Percentiles rank a stretch among this genome's conserved stretches.
phyloP scores from a whole-genome alignment of 2,329 filamentous ascomycete species.

The Alternaria ventricosa region DNA sequence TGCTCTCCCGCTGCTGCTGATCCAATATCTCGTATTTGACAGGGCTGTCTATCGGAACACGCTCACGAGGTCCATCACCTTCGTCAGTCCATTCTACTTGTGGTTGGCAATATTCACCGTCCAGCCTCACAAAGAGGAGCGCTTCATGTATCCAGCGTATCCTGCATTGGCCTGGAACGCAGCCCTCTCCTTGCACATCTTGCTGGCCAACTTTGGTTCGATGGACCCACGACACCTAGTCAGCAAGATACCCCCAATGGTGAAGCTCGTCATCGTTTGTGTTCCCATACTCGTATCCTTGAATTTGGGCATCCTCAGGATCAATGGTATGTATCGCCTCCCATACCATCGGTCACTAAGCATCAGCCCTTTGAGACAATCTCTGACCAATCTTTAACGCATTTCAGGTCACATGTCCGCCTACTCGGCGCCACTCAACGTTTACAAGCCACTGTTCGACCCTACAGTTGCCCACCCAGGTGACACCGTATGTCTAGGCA shows the following conservation, averaged over 20 bases:
- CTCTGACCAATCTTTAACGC: not conserved
- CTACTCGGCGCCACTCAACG: constrained; percentile 79
- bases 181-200: constrained; percentile 80
- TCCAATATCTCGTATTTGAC: constrained; percentile 72
- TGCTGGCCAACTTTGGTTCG: constrained; percentile 77
- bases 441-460: constrained; percentile 71
- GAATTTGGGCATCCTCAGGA: constrained; percentile 72
- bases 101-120: constrained; percentile 91
- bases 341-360: not conserved
- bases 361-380: not conserved
- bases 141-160: constrained; percentile 98
- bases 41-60: constrained; percentile 70
- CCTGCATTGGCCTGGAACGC: constrained; percentile 90
- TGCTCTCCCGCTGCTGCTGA: constrained; percentile 74
- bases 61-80: constrained; percentile 76
- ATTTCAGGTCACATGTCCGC: constrained; percentile 70
- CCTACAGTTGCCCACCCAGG: constrained; percentile 63
- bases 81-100: constrained; percentile 87
- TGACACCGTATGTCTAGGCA: constrained; percentile 84
- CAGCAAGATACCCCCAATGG: constrained; percentile 73
- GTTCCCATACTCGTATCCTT: constrained; percentile 68
- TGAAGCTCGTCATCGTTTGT: constrained; percentile 72
- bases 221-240: constrained; percentile 70
- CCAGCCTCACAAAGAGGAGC: constrained; percentile 96
- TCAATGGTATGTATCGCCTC: constrained; percentile 56